Conservation (phyloP, 441 rosid genomes). For the Metrosideros polymorpha region DNA sequence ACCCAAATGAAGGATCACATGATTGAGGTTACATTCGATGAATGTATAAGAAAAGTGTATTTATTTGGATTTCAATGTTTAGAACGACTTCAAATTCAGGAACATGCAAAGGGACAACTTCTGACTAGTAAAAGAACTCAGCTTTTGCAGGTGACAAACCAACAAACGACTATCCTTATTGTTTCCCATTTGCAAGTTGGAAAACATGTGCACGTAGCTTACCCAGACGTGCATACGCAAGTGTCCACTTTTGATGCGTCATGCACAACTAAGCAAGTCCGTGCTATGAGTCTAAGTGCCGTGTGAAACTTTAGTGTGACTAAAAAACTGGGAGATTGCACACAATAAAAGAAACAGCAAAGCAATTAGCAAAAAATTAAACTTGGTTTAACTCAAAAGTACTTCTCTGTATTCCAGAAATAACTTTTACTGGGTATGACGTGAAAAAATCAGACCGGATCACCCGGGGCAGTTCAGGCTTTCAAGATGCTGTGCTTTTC, state of each 20-base stretch:
- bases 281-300: not conserved
- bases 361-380: not conserved
- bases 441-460: not conserved
- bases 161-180: not conserved
- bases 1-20: not conserved
- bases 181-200: not conserved
- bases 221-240: not conserved
- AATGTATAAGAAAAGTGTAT: not conserved
- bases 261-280: not conserved
- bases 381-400: not conserved
- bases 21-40: not conserved
- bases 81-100: not conserved
- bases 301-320: not conserved
- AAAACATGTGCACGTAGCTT: not conserved
- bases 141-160: not conserved
- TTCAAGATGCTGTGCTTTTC: not conserved
- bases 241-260: not conserved
- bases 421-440: not conserved
- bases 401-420: not conserved
- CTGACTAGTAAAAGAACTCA: not conserved
- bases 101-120: not conserved
- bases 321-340: not conserved
- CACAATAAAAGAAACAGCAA: not conserved
- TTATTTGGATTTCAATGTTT: not conserved
- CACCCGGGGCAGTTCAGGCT: not conserved